Evolutionary conservation across 257 asterid species (phyloP).

Genomic region (Fraxinus anomala): DNA sequence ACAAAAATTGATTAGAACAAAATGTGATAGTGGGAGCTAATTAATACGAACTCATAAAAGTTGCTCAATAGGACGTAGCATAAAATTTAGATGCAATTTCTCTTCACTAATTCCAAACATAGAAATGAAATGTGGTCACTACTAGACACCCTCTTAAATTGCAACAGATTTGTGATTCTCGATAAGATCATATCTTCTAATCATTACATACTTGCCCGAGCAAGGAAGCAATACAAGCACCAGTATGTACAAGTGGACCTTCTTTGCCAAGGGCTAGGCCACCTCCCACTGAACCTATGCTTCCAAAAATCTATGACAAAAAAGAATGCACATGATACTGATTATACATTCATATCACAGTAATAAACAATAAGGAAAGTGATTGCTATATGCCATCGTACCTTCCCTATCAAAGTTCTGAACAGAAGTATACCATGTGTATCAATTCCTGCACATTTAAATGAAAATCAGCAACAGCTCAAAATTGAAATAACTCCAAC

Average conservation of each 20-base stretch:
- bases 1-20: background rate
- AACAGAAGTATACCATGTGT: conserved; percentile 92
- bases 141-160: conserved; percentile 15
- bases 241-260: conserved; percentile 98
- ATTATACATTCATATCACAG: conserved; percentile 16
- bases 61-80: conserved; percentile 7
- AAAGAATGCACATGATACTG: conserved; percentile 18
- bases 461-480: conserved; percentile 26
- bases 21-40: conserved; percentile 12
- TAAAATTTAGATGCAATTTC: background rate
- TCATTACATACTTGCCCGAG: conserved; percentile 78
- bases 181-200: conserved; percentile 1
- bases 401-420: conserved; percentile 97
- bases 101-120: conserved; percentile 1
- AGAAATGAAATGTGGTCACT: conserved; percentile 7
- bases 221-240: conserved; percentile 98
- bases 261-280: conserved; percentile 99
- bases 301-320: conserved; percentile 74
- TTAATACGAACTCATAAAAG: conserved; percentile 14
- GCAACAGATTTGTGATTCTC: conserved; percentile 15
- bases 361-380: conserved; percentile 13
- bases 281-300: conserved; percentile 99
- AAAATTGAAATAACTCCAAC: conserved; percentile 14
- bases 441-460: conserved; percentile 73
- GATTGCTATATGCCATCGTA: conserved; percentile 29